Percentiles rank a stretch among this genome's conserved stretches.
Evolutionary conservation across 305 asterid species (phyloP).

Genomic region (Plantago coronopus): DNA sequence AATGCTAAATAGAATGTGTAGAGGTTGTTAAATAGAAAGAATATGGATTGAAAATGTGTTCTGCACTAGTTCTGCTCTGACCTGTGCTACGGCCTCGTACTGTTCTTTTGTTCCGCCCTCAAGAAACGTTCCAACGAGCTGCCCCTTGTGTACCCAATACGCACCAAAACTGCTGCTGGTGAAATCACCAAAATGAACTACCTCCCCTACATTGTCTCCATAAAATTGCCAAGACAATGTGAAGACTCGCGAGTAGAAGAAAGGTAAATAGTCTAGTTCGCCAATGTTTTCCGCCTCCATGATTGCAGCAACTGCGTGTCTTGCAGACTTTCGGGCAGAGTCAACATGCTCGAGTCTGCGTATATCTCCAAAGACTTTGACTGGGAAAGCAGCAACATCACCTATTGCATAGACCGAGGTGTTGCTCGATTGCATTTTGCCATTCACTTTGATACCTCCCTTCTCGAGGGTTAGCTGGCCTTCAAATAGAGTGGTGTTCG

Average conservation of each 20-base stretch:
- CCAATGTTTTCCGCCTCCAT: conserved; percentile 46
- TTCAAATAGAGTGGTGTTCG: conserved; percentile 70
- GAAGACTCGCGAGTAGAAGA: conserved; percentile 82
- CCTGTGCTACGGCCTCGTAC: conserved; percentile 51
- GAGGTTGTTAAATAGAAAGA: neutral
- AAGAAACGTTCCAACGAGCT: conserved; percentile 64
- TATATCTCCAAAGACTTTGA: conserved; percentile 54
- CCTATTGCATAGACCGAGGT: conserved; percentile 77
- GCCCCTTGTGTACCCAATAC: conserved; percentile 66
- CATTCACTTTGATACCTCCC: conserved; percentile 77
- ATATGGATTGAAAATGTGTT: too few relatives aligned
- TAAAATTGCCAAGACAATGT: conserved; percentile 84
- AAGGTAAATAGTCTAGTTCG: conserved; percentile 73
- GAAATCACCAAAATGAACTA: conserved; percentile 62
- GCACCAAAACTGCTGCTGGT: conserved; percentile 57
- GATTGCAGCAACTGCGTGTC: conserved; percentile 71
- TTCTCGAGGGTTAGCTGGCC: conserved; percentile 74
- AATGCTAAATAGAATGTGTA: neutral
- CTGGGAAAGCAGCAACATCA: conserved; percentile 78
- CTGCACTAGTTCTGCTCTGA: neutral
- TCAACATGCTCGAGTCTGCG: conserved; percentile 90
- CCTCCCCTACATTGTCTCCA: conserved; percentile 73
- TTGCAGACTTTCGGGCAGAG: conserved; percentile 70
- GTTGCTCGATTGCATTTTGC: conserved; percentile 73
- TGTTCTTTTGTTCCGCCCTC: conserved; percentile 85